Evolutionary conservation across 140 eudicot genomes (phyloP), one percentile per base, ranked within the genome.

Genomic region (Erigeron philadelphicus): DNA sequence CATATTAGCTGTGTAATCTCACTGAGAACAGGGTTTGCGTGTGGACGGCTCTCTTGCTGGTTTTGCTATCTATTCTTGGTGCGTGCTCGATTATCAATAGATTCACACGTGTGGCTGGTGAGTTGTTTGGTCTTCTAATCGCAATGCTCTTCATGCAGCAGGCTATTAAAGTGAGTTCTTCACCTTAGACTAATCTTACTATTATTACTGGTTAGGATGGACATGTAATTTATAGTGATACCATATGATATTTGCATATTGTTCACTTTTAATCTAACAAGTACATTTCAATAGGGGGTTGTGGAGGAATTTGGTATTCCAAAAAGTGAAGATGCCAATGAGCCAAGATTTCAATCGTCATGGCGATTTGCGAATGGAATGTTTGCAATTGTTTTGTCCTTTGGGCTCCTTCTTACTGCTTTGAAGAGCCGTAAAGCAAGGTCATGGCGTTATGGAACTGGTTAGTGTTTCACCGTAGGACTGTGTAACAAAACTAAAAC

Each of bases 121-220:
- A 92, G 82, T 72, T 92, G 67, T 92, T 92, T 68, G 98, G 98
- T 71, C 93, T 92, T 76, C 79, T 92, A 5, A 92, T 92, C 47
- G 98, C 98, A 59, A 88, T 89, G 98, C 95, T 92, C 79, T 92
- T 92, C 75, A 86, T 92, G 98, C 98, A 92, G 81, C 90, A 92
- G 80, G 98, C 98, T 43, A 86, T 92, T 66, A 84, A 86, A 80
- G 98, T 89, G 78, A 86, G 95, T 75, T 63, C 8, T 74, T 61
- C 52, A 48, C 53, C n/a, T 10, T 10, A 8, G 59, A 56, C 10
- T 13, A 44, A 42, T 11, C 23, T 44, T 12, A 54, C 59, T 44
- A 23, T 23, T 13, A 4, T 44, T 73, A 57, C 58, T 64, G 47
- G 54, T 61, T 49, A 61, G 54, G 72, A 35, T 71, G 23, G 46